phyloP scores from a whole-genome alignment of 2,329 filamentous ascomycete genomes.

The Bimuria novae-zelandiae region DNA sequence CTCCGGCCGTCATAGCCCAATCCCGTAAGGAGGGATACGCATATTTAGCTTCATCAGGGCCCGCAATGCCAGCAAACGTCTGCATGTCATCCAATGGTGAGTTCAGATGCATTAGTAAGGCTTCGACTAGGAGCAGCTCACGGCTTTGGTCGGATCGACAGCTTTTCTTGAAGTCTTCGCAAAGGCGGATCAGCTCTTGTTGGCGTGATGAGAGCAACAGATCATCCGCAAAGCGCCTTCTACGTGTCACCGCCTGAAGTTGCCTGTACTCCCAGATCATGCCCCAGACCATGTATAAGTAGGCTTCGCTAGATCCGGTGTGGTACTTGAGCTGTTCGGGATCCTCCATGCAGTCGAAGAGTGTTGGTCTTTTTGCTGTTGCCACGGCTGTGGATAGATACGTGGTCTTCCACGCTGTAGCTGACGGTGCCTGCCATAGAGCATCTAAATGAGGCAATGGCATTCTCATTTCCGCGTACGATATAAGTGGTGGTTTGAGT shows the following conservation, averaged over 20 bases:
- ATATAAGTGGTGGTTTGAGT: slow-evolving; percentile 67
- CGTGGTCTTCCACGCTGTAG: slow-evolving; percentile 66
- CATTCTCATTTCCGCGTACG: slow-evolving; percentile 70
- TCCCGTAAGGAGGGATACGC: slow-evolving; percentile 63
- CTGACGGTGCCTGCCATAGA: slow-evolving; percentile 69
- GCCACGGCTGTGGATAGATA: slow-evolving; percentile 52
- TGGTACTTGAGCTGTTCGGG: slow-evolving; percentile 27
- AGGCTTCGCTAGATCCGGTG: slow-evolving; percentile 56
- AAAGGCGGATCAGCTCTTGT: slow-evolving; percentile 64
- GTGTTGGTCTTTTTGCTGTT: slow-evolving; percentile 28
- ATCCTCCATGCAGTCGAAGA: slow-evolving; percentile 35
- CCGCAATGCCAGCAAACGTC: slow-evolving; percentile 69
- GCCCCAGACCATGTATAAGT: slow-evolving; percentile 68
- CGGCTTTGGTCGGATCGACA: slow-evolving; percentile 55
- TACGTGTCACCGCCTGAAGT: slow-evolving; percentile 55
- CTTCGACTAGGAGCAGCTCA: slow-evolving; percentile 31
- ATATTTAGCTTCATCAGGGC: slow-evolving; percentile 66
- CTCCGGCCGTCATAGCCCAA: slow-evolving; percentile 61
- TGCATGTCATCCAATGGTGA: slow-evolving; percentile 69
- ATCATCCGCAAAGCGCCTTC: slow-evolving; percentile 27
- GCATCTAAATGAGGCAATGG: slow-evolving; percentile 66
- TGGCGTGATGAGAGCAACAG: slow-evolving; percentile 46
- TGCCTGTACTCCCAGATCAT: slow-evolving; percentile 70
- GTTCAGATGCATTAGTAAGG: slow-evolving; percentile 63
- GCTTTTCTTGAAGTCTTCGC: slow-evolving; percentile 57